Conservation (phyloP, 306 rosid genomes). For the Crotalaria pallida region DNA sequence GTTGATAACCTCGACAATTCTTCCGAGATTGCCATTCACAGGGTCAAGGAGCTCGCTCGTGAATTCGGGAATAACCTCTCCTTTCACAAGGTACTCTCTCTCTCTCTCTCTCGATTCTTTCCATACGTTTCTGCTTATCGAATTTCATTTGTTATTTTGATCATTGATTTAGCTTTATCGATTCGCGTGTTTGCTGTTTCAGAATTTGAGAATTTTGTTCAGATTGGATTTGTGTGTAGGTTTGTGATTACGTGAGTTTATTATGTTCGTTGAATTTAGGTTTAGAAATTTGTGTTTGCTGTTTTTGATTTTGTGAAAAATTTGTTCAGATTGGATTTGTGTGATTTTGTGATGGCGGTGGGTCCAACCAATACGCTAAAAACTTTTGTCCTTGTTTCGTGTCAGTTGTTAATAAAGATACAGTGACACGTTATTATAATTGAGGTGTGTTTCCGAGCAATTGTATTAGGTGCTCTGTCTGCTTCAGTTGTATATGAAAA, state of each 20-base stretch:
- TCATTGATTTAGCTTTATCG: slow-evolving; percentile 19
- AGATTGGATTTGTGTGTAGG: neutral
- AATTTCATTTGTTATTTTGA: neutral
- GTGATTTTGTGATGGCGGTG: slow-evolving; percentile 1
- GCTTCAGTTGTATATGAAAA: slow-evolving; percentile 8
- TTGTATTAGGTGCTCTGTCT: slow-evolving; percentile 16
- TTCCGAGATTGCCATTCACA: slow-evolving; percentile 44
- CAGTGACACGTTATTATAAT: neutral
- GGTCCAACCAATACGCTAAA: neutral
- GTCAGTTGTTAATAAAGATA: neutral
- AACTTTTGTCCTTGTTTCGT: neutral
- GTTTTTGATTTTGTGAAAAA: neutral
- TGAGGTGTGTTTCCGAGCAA: neutral
- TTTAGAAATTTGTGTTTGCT: neutral
- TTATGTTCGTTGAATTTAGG: neutral
- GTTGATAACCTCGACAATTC: slow-evolving; percentile 90
- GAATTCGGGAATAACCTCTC: slow-evolving; percentile 67
- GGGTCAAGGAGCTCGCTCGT: slow-evolving; percentile 77
- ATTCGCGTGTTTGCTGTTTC: neutral
- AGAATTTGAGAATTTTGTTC: neutral
- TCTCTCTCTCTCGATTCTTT: neutral
- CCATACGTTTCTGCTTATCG: neutral
- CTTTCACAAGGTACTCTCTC: slow-evolving; percentile 60
- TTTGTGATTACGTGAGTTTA: neutral
- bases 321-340: neutral